A percentile compares a stretch with the other conserved stretches of the same genome.
phyloP scores from a whole-genome alignment of 257 asterid species.

The Nicotiana sylvestris region DNA sequence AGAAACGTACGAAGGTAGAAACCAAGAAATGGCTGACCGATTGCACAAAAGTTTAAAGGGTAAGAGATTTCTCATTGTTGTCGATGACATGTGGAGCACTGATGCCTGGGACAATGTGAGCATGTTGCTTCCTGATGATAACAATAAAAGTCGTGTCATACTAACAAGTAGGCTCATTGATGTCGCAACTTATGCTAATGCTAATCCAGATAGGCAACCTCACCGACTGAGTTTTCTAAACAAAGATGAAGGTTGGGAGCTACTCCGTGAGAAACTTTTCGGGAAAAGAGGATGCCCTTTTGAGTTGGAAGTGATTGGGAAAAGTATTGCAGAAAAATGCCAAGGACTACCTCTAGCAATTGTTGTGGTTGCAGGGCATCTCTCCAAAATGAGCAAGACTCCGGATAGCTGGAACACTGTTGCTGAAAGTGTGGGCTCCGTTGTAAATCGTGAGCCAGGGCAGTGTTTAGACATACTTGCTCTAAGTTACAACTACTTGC shows the following conservation, averaged over 20 bases:
- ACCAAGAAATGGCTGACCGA: constrained; percentile 15
- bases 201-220: constrained; percentile 2
- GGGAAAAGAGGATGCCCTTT: constrained; percentile 14
- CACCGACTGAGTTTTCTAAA: constrained; percentile 25
- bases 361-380: constrained; percentile 28
- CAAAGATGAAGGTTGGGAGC: constrained; percentile 28
- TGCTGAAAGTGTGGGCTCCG: constrained; percentile 20
- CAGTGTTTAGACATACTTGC: constrained; percentile 15
- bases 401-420: constrained; percentile 22
- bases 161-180: constrained; percentile 23
- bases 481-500: constrained; percentile 28
- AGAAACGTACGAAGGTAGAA: background rate
- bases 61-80: constrained; percentile 23
- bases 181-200: constrained; percentile 21
- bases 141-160: constrained; percentile 23
- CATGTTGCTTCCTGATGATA: constrained; percentile 22
- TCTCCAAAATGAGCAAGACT: constrained; percentile 19
- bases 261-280: constrained; percentile 21
- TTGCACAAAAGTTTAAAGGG: constrained; percentile 14
- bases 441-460: constrained; percentile 12
- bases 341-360: constrained; percentile 33
- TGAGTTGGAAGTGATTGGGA: constrained; percentile 19
- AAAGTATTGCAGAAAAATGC: constrained; percentile 25
- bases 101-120: constrained; percentile 27
- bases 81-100: constrained; percentile 29